A percentile compares a stretch with the other conserved stretches of the same genome.
phyloP scores from a whole-genome alignment of 2,329 filamentous ascomycete species.

The Stemphylium vesicarium region DNA sequence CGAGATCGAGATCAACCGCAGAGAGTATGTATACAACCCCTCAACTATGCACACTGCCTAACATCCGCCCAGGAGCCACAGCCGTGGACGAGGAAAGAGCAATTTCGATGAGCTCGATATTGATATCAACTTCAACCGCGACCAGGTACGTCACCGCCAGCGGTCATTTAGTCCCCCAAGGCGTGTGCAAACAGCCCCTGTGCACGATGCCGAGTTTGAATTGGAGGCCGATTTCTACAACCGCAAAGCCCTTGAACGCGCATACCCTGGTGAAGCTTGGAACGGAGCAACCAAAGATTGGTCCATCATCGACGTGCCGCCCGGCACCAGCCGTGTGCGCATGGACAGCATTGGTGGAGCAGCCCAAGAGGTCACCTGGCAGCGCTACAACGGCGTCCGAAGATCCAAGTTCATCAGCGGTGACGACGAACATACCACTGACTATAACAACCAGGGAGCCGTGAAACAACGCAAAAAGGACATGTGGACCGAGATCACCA shows the following conservation, averaged over 20 bases:
- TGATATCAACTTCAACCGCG: slow-evolving; percentile 68
- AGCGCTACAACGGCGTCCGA: too few relatives aligned
- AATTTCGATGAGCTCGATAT: slow-evolving; percentile 68
- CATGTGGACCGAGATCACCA: slow-evolving; percentile 97
- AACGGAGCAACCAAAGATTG: slow-evolving; percentile 78
- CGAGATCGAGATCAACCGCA: slow-evolving; percentile 63
- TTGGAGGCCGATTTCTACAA: slow-evolving; percentile 67
- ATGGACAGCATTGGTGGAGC: slow-evolving; percentile 81
- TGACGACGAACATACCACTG: slow-evolving; percentile 59
- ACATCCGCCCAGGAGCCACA: slow-evolving; percentile 33
- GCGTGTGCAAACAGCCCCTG: slow-evolving; percentile 29
- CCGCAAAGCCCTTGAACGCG: slow-evolving; percentile 71
- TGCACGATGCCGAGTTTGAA: slow-evolving; percentile 55
- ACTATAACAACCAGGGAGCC: slow-evolving; percentile 47
- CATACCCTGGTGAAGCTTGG: slow-evolving; percentile 74
- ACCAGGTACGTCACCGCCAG: slow-evolving; percentile 49
- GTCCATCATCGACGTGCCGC: slow-evolving; percentile 83
- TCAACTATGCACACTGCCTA: slow-evolving; percentile 1
- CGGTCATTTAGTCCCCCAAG: slow-evolving; percentile 50
- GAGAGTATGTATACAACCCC: slow-evolving; percentile 48
- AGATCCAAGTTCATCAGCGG: slow-evolving; percentile 75
- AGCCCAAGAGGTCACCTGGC: slow-evolving; percentile 62
- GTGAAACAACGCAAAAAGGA: slow-evolving; percentile 50
- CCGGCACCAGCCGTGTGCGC: slow-evolving; percentile 79
- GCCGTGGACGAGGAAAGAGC: slow-evolving; percentile 53